These are phyloP conservation scores for Mycena albidolilacea DNA, from an alignment of 768 basidiomycete genomes.

Conservation along the genomic window DNA sequence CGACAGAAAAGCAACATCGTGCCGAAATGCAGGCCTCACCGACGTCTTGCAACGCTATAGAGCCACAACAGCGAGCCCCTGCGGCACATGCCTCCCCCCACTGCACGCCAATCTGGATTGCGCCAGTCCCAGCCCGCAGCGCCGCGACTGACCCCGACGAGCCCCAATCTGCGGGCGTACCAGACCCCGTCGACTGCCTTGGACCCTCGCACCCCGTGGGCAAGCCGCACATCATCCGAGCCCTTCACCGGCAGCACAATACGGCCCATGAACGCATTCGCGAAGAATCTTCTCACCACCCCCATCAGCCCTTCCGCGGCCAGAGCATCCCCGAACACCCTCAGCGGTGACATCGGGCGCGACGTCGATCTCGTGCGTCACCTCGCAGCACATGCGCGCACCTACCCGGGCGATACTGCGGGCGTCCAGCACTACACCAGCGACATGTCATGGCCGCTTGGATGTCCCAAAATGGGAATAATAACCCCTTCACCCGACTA, in stretches of 20 bases:
- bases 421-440: slow-evolving; percentile 11
- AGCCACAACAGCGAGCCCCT: too few relatives aligned
- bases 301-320: slow-evolving; percentile 1
- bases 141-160: background rate
- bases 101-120: too few relatives aligned
- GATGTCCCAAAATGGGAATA: slow-evolving; percentile 6
- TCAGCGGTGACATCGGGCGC: slow-evolving; percentile 20
- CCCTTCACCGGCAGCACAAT: slow-evolving; percentile 18
- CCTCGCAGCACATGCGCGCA: background rate
- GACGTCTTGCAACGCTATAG: too few relatives aligned
- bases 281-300: background rate
- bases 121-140: background rate
- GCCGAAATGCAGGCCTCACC: too few relatives aligned
- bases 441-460: slow-evolving; percentile 11
- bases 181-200: background rate
- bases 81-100: too few relatives aligned
- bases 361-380: slow-evolving; percentile 1
- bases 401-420: slow-evolving; percentile 6
- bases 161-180: background rate
- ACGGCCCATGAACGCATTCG: background rate
- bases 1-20: too few relatives aligned
- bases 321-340: background rate
- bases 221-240: background rate
- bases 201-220: background rate
- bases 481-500: background rate